Base-by-base conservation (phyloP, 2,329 filamentous ascomycete genomes). In the Aspergillus sp. region DNA sequence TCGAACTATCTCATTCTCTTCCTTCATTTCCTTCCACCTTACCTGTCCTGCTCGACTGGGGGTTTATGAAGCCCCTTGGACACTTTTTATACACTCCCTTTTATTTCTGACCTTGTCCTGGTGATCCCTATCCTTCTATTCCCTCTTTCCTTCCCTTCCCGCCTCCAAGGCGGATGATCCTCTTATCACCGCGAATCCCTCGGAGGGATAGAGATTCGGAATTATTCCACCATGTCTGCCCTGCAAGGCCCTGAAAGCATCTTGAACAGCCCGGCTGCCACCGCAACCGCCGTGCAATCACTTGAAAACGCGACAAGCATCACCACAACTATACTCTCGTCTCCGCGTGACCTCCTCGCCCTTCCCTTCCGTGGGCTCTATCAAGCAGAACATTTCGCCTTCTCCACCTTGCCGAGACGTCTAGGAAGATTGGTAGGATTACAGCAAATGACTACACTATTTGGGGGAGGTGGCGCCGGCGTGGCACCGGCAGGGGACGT, bases 301-400 rank as follows among this genome's bases (percentile, higher is more conserved):
- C 54, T 71, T 10, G 69, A 62, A 24, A 62, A 66, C n/a, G 64
- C 67, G 20, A 64, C 65, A 52, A 16, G 52, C 16, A 55, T 64
- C 24, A 49, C 68, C 49, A 52, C 59, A 49, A 70, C 69, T 46
- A 56, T 70, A 31, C 51, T 69, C 24, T 66, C 72, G 12, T 66
- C 69, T 18, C 63, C 70, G 11, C 70, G 70, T 57, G 71, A 74
- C 24, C 57, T 77, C 18, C 63, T 77, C 42, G 69, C 71, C 26
- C 65, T 73, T 52, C 75, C 76, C 16, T 64, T 78, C 54, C 75
- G 75, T 49, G 68, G 71, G 54, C 63, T 77, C n/a, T 68, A 72
- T 51, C 71, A 70, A 54, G 71, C 70, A 24, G 76, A 78, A 59
- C 67, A 66, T 16, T 71, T 75, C 57, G 67, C 75, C 1, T 71